phyloP scores from a whole-genome alignment of 768 basidiomycete genomes.

The Psilocybe cyanescens region DNA sequence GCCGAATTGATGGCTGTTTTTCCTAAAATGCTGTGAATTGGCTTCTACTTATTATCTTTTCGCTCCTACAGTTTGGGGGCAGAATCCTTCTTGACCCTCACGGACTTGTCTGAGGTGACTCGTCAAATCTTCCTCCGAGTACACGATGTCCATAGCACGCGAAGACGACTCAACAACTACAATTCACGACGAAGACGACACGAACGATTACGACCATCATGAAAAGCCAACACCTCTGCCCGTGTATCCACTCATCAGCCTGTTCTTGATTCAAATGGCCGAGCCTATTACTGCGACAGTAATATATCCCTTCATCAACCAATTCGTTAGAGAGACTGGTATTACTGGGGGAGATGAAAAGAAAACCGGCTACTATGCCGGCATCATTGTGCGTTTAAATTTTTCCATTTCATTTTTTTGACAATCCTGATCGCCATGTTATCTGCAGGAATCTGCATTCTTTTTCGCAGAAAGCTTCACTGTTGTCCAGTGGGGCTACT shows the following conservation, averaged over 20 bases:
- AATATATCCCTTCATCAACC: slow-evolving; percentile 62
- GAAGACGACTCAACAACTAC: no score
- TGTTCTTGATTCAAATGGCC: slow-evolving; percentile 71
- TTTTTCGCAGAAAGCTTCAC: slow-evolving; percentile 58
- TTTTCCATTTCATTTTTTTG: neutral
- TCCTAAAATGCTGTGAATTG: no score
- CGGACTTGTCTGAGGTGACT: no score
- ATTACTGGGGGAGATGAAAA: slow-evolving; percentile 74
- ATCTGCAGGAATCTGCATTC: slow-evolving; percentile 71
- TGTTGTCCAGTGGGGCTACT: slow-evolving; percentile 24
- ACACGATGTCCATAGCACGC: no score
- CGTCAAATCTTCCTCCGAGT: no score
- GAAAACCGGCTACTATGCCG: slow-evolving; percentile 75
- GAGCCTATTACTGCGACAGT: slow-evolving; percentile 77
- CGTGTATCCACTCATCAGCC: slow-evolving; percentile 66
- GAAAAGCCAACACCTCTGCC: slow-evolving; percentile 56
- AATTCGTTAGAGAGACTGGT: slow-evolving; percentile 39
- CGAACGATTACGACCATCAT: neutral
- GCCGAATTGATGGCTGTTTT: no score
- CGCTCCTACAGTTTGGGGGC: no score
- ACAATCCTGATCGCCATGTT: neutral
- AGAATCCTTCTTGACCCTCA: no score
- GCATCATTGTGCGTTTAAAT: slow-evolving; percentile 53
- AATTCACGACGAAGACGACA: no score
- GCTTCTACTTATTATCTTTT: no score